These are phyloP conservation scores for Daldinia eschscholtzii DNA, from an alignment of 2,329 filamentous ascomycete species.

Conservation along the genomic window DNA sequence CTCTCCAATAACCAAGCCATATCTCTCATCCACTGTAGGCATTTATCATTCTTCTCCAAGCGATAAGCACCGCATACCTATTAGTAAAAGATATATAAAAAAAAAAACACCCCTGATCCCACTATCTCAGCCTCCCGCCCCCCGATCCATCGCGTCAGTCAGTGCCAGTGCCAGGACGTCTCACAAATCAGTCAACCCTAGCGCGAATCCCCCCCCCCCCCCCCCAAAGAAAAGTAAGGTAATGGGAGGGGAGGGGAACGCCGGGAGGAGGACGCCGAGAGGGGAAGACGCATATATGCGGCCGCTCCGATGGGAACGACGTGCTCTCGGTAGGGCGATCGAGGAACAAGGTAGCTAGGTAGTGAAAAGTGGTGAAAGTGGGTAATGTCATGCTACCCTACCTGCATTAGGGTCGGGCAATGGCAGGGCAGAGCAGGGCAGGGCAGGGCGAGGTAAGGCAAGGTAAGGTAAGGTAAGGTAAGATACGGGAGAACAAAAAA, in stretches of 20 bases:
- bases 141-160: background rate
- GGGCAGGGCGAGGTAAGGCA: no score
- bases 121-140: background rate
- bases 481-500: no score
- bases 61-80: no score
- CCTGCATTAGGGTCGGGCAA: background rate
- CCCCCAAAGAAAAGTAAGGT: background rate
- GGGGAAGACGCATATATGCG: no score
- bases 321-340: conserved; percentile 1
- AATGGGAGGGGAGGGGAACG: no score
- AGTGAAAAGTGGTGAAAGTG: background rate
- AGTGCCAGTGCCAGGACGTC: background rate
- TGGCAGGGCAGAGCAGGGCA: no score
- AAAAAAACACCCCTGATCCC: no score
- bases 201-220: background rate
- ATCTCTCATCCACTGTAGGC: no score
- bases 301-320: background rate
- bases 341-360: background rate
- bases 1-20: background rate
- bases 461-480: no score
- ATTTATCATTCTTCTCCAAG: no score
- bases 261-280: no score
- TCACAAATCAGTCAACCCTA: background rate
- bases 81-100: no score
- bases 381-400: background rate